These are phyloP conservation scores for Capronia epimyces DNA, from an alignment of 2,329 filamentous ascomycete genomes.

Conservation along the genomic window DNA sequence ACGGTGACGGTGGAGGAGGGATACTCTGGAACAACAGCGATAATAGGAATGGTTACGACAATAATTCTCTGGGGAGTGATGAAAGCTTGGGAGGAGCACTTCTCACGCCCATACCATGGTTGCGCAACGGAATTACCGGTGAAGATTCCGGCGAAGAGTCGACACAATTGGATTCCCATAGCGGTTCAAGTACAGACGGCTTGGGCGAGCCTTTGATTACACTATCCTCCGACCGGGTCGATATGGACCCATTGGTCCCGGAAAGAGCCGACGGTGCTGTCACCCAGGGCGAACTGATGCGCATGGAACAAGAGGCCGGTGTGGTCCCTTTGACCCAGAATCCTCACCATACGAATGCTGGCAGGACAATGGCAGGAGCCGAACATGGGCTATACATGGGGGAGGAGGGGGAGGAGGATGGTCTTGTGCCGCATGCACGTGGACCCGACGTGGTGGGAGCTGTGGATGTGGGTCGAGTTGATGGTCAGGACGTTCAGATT, in stretches of 20 bases:
- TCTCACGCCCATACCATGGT: constrained; percentile 90
- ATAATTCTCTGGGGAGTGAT: constrained; percentile 63
- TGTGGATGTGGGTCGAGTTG: constrained; percentile 76
- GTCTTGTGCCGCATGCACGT: constrained; percentile 66
- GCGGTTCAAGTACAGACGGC: constrained; percentile 14
- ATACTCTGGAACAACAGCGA: constrained; percentile 35
- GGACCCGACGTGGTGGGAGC: constrained; percentile 81
- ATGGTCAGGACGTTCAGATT: constrained; percentile 44
- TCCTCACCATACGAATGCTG: constrained; percentile 33
- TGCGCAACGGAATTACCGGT: constrained; percentile 45
- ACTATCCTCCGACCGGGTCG: constrained; percentile 7
- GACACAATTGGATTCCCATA: constrained; percentile 10
- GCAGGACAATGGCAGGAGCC: constrained; percentile 28
- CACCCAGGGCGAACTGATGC: constrained; percentile 75
- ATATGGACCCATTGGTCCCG: constrained; percentile 26
- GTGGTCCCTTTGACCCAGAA: constrained; percentile 62
- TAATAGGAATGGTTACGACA: constrained; percentile 26
- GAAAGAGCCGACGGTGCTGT: constrained; percentile 50
- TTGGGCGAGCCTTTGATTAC: too few species aligned
- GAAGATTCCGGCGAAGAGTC: constrained; percentile 26
- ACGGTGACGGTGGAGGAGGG: constrained; percentile 48
- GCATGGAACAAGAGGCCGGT: constrained; percentile 80
- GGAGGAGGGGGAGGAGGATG: constrained; percentile 52
- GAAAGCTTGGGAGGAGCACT: constrained; percentile 85
- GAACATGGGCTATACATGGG: constrained; percentile 36